Base-by-base conservation (phyloP, 371 early-diverging fungal genomes). In the Mortierella sp. region DNA sequence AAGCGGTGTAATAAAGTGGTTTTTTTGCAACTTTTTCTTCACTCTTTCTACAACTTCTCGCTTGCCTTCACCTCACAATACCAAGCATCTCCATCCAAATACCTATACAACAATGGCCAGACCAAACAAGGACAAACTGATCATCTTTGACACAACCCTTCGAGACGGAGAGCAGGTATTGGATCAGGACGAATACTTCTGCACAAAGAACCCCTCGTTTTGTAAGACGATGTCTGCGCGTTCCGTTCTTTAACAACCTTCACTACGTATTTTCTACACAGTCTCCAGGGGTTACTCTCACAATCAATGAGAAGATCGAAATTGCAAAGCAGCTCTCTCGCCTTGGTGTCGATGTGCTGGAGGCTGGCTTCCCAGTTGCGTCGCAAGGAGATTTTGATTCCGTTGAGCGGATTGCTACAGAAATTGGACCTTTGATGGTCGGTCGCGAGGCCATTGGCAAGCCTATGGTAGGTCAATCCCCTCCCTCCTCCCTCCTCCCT, bases 281-380 rank as follows among this genome's bases (percentile, higher is more conserved):
- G 94, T 94, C 96, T 44, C 97, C 98, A 8, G 97, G 98, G 67
- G 96, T 96, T 31, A 97, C 96, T 55, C 87, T 98, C 39, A 94
- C 90, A 65, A 86, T 88, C 2, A 89, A 90, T 37, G 98, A 98
- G 82, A 98, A 98, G 83, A 83, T 98, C 52, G 92, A 92, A 66
- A 96, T 98, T 58, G 98, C 98, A 9, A 89, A 88, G 63, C 92
- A 93, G 79, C 86, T 97, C 22, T 93, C 95, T 21, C 85, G 88
- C 53, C 87, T 97, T 39, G 98, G 98, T 60, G 96, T 97, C 45
- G 95, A 97, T 79, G 90, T 97, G 7, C 88, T 95, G 71, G 98
- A 97, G 78, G 97, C 97, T 12, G 97, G 97, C 12, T 97, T 96
- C 74, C 97, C 97, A 0, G 87, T 95, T 48, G 96, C 96, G 12